Conservation (phyloP, 805 yeast species). For the Torulaspora gathmanii region DNA sequence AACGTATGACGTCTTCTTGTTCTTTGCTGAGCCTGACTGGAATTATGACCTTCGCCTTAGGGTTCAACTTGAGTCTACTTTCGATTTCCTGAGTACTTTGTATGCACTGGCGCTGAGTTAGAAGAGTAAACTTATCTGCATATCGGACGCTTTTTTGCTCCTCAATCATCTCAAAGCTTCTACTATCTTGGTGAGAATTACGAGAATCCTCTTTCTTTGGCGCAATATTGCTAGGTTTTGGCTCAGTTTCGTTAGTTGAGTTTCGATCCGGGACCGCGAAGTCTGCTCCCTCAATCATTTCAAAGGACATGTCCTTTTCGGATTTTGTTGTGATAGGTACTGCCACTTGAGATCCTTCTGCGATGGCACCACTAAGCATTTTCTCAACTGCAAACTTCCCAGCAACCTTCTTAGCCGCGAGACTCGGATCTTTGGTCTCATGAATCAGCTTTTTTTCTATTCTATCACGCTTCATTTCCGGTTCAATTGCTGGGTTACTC, state of each 20-base stretch:
- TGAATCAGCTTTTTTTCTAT: no score
- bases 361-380: no score
- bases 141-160: constrained; percentile 11
- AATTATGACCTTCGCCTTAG: constrained; percentile 26
- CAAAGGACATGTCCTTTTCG: no score
- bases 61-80: constrained; percentile 17
- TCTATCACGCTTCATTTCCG: no score
- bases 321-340: no score
- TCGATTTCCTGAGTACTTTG: constrained; percentile 14
- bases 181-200: neutral
- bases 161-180: constrained; percentile 12
- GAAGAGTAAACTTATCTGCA: constrained; percentile 30
- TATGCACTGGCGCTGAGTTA: constrained; percentile 31
- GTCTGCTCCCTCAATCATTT: no score
- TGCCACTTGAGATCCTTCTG: no score
- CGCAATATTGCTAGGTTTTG: neutral
- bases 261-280: no score
- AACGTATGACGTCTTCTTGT: constrained; percentile 58
- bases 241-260: neutral
- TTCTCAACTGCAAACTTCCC: no score
- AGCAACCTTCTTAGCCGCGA: no score
- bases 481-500: no score
- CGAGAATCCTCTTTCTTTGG: neutral
- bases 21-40: constrained; percentile 47
- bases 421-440: no score